Evolutionary conservation across 805 yeast genomes (phyloP).

Genomic region (Metschnikowia aberdeeniae): DNA sequence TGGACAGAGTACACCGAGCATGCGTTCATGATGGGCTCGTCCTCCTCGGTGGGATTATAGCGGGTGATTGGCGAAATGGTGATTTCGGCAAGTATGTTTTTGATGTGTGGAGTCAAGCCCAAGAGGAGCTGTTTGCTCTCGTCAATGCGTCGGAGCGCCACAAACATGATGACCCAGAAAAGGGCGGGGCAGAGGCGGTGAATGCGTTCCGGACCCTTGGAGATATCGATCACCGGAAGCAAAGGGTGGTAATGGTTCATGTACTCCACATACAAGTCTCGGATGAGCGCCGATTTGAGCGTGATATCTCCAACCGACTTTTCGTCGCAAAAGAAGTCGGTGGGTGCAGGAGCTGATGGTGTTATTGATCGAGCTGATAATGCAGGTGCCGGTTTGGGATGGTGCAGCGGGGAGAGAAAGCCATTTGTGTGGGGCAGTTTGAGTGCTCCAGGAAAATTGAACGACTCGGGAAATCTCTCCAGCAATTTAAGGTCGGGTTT

Average conservation of each 20-base stretch:
- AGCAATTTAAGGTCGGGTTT: background rate
- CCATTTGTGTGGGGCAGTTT: no score
- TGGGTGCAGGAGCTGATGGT: background rate
- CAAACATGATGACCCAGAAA: constrained; percentile 90
- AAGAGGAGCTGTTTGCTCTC: constrained; percentile 44
- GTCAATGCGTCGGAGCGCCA: constrained; percentile 65
- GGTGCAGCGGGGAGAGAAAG: no score
- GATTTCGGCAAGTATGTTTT: constrained; percentile 77
- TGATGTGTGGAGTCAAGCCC: constrained; percentile 63
- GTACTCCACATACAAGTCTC: constrained; percentile 62
- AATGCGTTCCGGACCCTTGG: constrained; percentile 76
- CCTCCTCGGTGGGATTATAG: constrained; percentile 71
- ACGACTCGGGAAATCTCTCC: no score
- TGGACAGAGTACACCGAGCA: constrained; percentile 93
- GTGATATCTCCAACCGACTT: constrained; percentile 69
- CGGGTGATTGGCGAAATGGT: constrained; percentile 88
- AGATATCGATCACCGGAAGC: constrained; percentile 81
- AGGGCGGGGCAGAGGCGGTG: constrained; percentile 79
- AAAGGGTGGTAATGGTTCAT: constrained; percentile 77
- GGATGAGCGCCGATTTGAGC: constrained; percentile 57
- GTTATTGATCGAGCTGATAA: background rate
- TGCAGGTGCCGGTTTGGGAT: no score
- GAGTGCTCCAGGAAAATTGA: no score
- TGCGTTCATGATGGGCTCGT: constrained; percentile 79
- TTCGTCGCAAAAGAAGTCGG: constrained; percentile 51